Evolutionary conservation across 192 early-diverging fungal genomes (phyloP).

Genomic region (Linnemannia schmuckeri): DNA sequence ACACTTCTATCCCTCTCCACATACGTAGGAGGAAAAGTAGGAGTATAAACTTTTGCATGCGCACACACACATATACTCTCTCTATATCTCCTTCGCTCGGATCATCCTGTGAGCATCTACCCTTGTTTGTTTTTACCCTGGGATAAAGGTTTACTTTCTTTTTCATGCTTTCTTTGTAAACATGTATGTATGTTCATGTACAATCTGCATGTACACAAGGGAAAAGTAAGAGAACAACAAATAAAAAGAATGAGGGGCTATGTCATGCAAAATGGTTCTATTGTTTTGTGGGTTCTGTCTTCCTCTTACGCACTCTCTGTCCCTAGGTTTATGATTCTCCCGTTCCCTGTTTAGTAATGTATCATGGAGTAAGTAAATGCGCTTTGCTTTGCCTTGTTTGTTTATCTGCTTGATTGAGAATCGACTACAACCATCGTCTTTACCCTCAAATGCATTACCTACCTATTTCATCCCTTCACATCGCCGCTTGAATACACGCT

Average conservation of each 20-base stretch:
- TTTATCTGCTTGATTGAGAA: too few relatives aligned
- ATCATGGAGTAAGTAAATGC: background rate
- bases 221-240: background rate
- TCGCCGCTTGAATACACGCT: background rate
- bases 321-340: background rate
- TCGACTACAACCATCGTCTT: background rate
- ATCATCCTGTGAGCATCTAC: background rate
- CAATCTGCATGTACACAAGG: background rate
- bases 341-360: background rate
- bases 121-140: background rate
- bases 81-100: background rate
- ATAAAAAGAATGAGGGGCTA: background rate
- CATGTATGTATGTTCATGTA: background rate
- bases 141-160: background rate
- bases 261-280: background rate
- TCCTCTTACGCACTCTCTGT: background rate
- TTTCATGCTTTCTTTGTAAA: slow-evolving; percentile 1
- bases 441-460: background rate
- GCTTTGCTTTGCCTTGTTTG: background rate
- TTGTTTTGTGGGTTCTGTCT: background rate
- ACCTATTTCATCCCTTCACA: background rate
- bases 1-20: background rate
- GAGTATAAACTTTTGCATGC: background rate
- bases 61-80: too few relatives aligned
- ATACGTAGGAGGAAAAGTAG: background rate